Conservation (phyloP, 495 filamentous ascomycete species). For the Annulohypoxylon stygium region DNA sequence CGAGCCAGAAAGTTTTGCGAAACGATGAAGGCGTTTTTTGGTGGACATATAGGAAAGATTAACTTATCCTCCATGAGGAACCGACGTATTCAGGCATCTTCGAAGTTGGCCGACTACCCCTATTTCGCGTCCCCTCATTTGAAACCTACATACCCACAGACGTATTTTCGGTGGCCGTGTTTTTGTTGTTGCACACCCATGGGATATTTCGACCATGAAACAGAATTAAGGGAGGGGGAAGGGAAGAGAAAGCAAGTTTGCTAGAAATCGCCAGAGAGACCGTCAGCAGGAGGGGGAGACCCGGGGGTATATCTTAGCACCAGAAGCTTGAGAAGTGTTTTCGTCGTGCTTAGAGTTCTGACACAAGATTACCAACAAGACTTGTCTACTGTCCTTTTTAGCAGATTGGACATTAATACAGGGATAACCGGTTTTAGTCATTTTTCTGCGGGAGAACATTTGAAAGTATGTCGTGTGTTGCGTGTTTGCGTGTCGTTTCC, state of each 20-base stretch:
- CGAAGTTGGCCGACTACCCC: constrained; percentile 47
- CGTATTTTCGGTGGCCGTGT: constrained; percentile 42
- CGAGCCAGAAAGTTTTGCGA: constrained; percentile 48
- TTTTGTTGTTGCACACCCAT: constrained; percentile 37
- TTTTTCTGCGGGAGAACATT: constrained; percentile 17
- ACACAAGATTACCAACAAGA: constrained; percentile 6
- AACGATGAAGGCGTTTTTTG: constrained; percentile 52
- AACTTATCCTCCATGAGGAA: constrained; percentile 43
- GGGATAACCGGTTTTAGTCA: constrained; percentile 23
- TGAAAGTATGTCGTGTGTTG: neutral
- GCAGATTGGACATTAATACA: constrained; percentile 28
- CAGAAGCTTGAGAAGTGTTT: neutral
- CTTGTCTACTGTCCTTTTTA: constrained; percentile 15
- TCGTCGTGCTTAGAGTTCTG: constrained; percentile 15
- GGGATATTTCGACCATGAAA: constrained; percentile 24
- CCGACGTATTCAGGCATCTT: constrained; percentile 49
- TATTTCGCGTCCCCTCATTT: constrained; percentile 52
- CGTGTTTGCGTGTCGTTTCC: constrained; percentile 5
- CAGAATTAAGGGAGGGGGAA: constrained; percentile 21
- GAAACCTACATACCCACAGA: constrained; percentile 49
- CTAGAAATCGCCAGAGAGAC: constrained; percentile 14
- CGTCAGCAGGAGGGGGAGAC: constrained; percentile 12
- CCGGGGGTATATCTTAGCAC: neutral
- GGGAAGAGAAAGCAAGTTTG: constrained; percentile 28
- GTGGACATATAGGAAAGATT: constrained; percentile 53